Conservation (phyloP, 2,329 filamentous ascomycete species). For the Aspergillus novofumigatus region DNA sequence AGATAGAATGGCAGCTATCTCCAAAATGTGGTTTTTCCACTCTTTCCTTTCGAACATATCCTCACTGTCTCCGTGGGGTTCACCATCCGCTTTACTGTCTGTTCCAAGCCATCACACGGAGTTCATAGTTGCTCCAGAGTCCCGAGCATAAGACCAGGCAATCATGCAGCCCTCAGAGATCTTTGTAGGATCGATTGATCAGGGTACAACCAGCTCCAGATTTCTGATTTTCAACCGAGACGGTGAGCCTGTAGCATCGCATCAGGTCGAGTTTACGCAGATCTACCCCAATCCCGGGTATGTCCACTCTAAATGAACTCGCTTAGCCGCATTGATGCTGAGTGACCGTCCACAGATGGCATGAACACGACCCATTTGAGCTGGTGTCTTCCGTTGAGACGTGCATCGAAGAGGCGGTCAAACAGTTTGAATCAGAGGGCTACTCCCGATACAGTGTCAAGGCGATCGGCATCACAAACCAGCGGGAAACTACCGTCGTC, state of each 20-base stretch:
- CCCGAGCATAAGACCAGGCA: background rate
- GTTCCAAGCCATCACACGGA: background rate
- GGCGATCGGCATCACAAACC: conserved; percentile 81
- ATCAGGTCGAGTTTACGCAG: conserved; percentile 83
- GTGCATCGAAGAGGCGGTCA: conserved; percentile 71
- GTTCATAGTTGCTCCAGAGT: background rate
- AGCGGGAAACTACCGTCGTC: conserved; percentile 81
- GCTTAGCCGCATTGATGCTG: background rate
- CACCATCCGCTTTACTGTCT: background rate
- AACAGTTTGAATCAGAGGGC: conserved; percentile 64
- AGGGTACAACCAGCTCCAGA: conserved; percentile 82
- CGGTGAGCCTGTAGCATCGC: conserved; percentile 72
- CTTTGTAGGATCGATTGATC: conserved; percentile 83
- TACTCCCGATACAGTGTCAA: conserved; percentile 62
- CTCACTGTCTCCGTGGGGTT: background rate
- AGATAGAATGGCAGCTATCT: background rate
- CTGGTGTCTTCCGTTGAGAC: conserved; percentile 69
- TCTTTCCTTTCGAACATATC: background rate
- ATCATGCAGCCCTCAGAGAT: conserved; percentile 23
- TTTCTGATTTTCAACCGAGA: conserved; percentile 83
- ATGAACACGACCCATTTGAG: conserved; percentile 78
- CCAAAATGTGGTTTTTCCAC: background rate
- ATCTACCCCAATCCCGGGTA: conserved; percentile 81
- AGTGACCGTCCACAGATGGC: conserved; percentile 58
- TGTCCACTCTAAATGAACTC: conserved; percentile 29